Base-by-base conservation (phyloP, 345 rosid species). In the Cardamine chenopodiifolia region DNA sequence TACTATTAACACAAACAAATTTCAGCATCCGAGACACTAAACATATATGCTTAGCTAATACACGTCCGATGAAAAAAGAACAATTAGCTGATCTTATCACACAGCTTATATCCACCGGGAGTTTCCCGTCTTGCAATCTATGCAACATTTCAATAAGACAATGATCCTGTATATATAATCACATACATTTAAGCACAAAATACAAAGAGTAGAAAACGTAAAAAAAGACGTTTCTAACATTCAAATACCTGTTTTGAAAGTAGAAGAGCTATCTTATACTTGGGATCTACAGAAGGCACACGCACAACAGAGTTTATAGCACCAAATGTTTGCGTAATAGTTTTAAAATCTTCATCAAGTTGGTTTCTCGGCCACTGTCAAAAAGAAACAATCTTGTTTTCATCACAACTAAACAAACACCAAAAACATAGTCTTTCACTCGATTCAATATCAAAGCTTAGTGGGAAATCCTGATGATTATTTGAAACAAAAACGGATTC, bases 71-170 rank as follows among this genome's bases (percentile, higher is more conserved):
- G 47, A 69, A 12, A 42, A 55, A 11, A 26, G 65, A 66, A n/a
- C 14, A 3, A 58, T 8, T 12, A 61, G 8, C 66, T 73, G 71
- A 89, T 97, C 97, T 95, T 80, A 92, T 90, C 28, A 95, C 99
- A 78, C 97, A 82, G 64, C 88, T 81, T 59, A 95, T 86, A 55
- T 95, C 97, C 19, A 92, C 89, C 0, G 96, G 99, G 67, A 95
- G 95, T 70, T 77, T 88, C 35, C 96, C 96, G 25, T 90, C 97
- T 69, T 92, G 97, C 99, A 97, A 92, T 60, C 74, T 79, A 57
- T 95, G 90, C 68, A 92, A 85, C 80, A 92, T 84, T 74, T 95
- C 97, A 22, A 84, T 83, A 35, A 95, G 83, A 85, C 99, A 95
- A 77, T 92, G 99, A 50, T 86, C 96, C 97, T 95, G 84, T 53